These are phyloP conservation scores for Nicotiana attenuata DNA, from an alignment of 257 asterid genomes.

Conservation along the genomic window DNA sequence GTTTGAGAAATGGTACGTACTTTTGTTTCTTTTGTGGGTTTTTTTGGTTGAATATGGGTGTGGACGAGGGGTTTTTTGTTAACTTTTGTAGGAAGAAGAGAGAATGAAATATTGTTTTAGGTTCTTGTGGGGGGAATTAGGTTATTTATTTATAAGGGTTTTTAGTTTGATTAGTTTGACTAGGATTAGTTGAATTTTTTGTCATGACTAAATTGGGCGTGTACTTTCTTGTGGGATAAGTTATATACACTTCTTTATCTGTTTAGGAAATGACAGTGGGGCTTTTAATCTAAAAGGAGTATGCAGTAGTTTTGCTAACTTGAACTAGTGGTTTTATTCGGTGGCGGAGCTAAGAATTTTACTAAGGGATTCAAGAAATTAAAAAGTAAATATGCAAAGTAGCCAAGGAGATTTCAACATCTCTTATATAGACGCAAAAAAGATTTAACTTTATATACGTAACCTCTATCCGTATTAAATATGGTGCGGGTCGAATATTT, in stretches of 20 bases:
- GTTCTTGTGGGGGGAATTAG: neutral
- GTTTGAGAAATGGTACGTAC: neutral
- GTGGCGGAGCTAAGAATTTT: neutral
- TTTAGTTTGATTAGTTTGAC: constrained; percentile 18
- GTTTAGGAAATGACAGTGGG: neutral
- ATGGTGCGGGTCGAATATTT: too few species aligned
- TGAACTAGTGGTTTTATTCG: neutral
- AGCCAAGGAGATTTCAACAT: too few species aligned
- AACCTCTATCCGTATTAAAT: too few species aligned
- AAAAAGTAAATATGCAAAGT: too few species aligned
- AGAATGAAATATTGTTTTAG: neutral
- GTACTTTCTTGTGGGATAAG: constrained; percentile 16
- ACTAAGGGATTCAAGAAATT: too few species aligned
- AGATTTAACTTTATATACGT: too few species aligned
- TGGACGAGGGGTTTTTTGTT: neutral
- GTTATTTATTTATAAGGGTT: constrained; percentile 10
- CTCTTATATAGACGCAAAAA: too few species aligned
- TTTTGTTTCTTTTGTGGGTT: neutral
- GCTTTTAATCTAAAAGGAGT: neutral
- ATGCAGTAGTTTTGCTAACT: neutral
- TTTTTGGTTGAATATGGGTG: neutral
- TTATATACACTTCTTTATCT: constrained; percentile 4
- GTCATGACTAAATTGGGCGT: constrained; percentile 9
- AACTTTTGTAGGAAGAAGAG: neutral
- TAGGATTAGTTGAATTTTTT: constrained; percentile 22